Base-by-base conservation (phyloP, 768 basidiomycete genomes). In the Crepidotus variabilis region DNA sequence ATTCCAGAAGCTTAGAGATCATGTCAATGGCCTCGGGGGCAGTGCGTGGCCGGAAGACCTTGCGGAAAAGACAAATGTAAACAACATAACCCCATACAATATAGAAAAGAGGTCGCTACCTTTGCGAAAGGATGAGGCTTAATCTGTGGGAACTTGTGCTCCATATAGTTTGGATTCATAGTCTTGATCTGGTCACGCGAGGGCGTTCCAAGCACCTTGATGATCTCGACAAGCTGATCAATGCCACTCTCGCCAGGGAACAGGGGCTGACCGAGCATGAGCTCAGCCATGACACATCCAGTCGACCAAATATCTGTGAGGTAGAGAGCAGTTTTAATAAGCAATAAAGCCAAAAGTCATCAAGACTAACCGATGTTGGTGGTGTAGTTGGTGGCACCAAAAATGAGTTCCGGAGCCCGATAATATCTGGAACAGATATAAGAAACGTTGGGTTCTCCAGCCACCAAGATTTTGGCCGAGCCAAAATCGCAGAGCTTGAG, bases 131-230 rank as follows among this genome's bases (percentile, higher is more conserved):
- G 95, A 69, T 98, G 96, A n/a, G 95, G 94, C 71, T 96, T 94
- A 80, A 99, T 99, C 75, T 98, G 96, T 1, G 97, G 97, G 80
- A 99, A 99, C 75, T 98, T 98, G 85, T 99, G 97, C 70, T 99
- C 97, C 97, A 98, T 98, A 76, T 99, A 99, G 78, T 99, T 99
- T 54, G 97, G 97, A 75, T 99, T 99, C 97, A 99, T 99, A 63
- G 97, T 98, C 87, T 99, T 98, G 84, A 99, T 99, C 74, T 99
- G 97, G 70, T 98, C 97, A 63, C 96, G 80, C 57, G 97, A 95
- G 2, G 97, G 97, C 20, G 97, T 99, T 14, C 97, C 97, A 53
- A 99, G 85, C 46, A 99, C 94, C 73, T 99, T 99, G 87, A 99
- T 99, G 65, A 99, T 99, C 76, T 99, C 97, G 56, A 99, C 97